Percentiles rank a stretch among this genome's conserved stretches.
phyloP scores from a whole-genome alignment of 805 yeast genomes.

The Cyberlindnera lachancei region DNA sequence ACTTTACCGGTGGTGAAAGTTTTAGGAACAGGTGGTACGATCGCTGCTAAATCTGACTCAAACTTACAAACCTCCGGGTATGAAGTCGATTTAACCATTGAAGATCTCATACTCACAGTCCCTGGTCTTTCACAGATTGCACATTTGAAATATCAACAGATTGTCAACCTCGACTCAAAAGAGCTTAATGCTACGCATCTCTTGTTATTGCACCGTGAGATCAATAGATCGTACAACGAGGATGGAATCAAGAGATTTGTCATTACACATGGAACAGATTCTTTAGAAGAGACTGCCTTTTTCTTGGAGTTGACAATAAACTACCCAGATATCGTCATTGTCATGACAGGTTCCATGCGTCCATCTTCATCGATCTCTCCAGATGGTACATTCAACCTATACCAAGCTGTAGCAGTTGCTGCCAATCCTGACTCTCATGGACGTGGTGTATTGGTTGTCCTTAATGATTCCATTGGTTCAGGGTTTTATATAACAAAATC shows the following conservation, averaged over 20 bases:
- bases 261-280: conserved; percentile 66
- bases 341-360: conserved; percentile 68
- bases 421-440: conserved; percentile 40
- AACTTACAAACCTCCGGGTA: conserved; percentile 48
- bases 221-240: conserved; percentile 35
- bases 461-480: conserved; percentile 61
- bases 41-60: conserved; percentile 44
- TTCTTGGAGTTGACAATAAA: conserved; percentile 45
- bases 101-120: conserved; percentile 44
- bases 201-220: conserved; percentile 37
- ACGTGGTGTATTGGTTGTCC: conserved; percentile 56
- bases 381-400: conserved; percentile 68
- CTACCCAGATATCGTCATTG: conserved; percentile 47
- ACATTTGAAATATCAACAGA: conserved; percentile 53
- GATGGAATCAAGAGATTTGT: conserved; percentile 50
- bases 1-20: conserved; percentile 33
- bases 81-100: conserved; percentile 45
- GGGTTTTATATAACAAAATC: conserved; percentile 67
- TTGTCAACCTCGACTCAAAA: conserved; percentile 56
- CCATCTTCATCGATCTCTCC: conserved; percentile 65
- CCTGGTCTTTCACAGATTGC: conserved; percentile 57
- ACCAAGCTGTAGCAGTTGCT: conserved; percentile 63
- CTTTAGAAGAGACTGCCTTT: conserved; percentile 62
- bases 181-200: conserved; percentile 45
- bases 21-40: conserved; percentile 56